A percentile compares a stretch with the other conserved stretches of the same genome.
Conservation (phyloP, 495 filamentous ascomycete species). For the Durotheca rogersii region DNA sequence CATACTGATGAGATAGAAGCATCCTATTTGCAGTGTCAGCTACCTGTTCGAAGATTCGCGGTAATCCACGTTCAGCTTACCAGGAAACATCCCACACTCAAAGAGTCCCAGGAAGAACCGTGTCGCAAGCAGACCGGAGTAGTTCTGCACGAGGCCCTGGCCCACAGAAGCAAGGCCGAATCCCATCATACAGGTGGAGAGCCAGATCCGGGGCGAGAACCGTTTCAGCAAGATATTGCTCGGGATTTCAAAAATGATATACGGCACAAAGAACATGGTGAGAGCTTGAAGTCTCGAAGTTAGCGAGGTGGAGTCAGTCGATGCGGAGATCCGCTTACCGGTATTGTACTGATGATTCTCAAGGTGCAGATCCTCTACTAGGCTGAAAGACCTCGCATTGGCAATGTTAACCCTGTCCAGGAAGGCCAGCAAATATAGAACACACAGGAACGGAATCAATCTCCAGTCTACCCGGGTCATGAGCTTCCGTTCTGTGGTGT, state of each 20-base stretch:
- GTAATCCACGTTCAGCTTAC: conserved; percentile 28
- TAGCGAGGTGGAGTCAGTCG: background rate
- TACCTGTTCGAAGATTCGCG: background rate
- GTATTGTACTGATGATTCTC: conserved; percentile 68
- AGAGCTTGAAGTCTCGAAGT: conserved; percentile 48
- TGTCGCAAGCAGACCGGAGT: conserved; percentile 74
- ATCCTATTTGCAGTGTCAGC: conserved; percentile 46
- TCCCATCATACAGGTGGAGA: conserved; percentile 75
- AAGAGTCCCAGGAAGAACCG: conserved; percentile 87
- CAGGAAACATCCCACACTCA: conserved; percentile 89
- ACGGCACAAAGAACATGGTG: conserved; percentile 91
- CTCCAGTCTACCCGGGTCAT: conserved; percentile 76
- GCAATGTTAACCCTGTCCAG: conserved; percentile 77
- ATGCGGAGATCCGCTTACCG: conserved; percentile 15
- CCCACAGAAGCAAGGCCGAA: conserved; percentile 77
- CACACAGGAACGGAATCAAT: conserved; percentile 76
- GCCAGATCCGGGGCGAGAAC: conserved; percentile 78
- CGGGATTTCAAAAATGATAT: conserved; percentile 84
- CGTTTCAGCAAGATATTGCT: conserved; percentile 85
- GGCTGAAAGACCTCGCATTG: conserved; percentile 63
- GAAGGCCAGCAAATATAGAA: conserved; percentile 86
- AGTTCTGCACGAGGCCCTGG: conserved; percentile 79
- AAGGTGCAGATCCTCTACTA: conserved; percentile 65
- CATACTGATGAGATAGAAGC: conserved; percentile 67
- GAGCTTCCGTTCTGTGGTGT: conserved; percentile 72